phyloP scores from a whole-genome alignment of 2,329 filamentous ascomycete genomes.

The Harringtonia aguacate region DNA sequence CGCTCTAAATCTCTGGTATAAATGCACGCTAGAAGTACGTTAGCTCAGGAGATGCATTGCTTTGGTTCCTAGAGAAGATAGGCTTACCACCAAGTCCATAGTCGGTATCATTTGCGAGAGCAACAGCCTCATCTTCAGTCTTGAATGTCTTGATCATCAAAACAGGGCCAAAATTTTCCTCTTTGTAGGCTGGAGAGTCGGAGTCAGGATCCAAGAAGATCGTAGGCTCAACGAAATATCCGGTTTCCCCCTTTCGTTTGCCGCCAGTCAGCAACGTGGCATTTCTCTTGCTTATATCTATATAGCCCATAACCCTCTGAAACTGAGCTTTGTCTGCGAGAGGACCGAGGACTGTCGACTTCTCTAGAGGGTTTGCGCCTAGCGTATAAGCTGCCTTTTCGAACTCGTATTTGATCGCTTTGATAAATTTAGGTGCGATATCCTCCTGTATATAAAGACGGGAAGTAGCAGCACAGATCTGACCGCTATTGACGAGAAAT shows the following conservation, averaged over 20 bases:
- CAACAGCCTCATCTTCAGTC: slow-evolving; percentile 42
- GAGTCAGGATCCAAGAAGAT: slow-evolving; percentile 31
- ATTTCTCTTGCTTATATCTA: slow-evolving; percentile 27
- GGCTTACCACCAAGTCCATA: slow-evolving; percentile 19
- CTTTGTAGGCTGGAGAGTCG: slow-evolving; percentile 32
- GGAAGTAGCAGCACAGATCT: slow-evolving; percentile 64
- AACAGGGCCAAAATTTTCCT: slow-evolving; percentile 49
- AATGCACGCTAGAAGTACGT: slow-evolving; percentile 23
- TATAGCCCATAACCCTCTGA: slow-evolving; percentile 31
- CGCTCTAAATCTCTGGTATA: slow-evolving; percentile 58
- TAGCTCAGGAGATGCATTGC: not conserved
- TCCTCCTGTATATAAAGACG: slow-evolving; percentile 54
- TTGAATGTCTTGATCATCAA: slow-evolving; percentile 42
- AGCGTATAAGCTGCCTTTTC: slow-evolving; percentile 40
- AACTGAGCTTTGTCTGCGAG: slow-evolving; percentile 34
- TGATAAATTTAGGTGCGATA: slow-evolving; percentile 33
- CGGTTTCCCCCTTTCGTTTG: slow-evolving; percentile 13
- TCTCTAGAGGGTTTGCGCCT: slow-evolving; percentile 46
- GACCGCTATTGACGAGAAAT: slow-evolving; percentile 59
- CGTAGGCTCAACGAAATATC: slow-evolving; percentile 33
- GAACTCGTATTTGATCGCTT: slow-evolving; percentile 26
- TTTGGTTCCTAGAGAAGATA: no score
- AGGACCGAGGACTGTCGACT: slow-evolving; percentile 47
- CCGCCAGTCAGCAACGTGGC: slow-evolving; percentile 26
- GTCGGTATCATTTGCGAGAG: slow-evolving; percentile 40